Evolutionary conservation across 192 early-diverging fungal species (phyloP).

Genomic region (Coemansia sp.): DNA sequence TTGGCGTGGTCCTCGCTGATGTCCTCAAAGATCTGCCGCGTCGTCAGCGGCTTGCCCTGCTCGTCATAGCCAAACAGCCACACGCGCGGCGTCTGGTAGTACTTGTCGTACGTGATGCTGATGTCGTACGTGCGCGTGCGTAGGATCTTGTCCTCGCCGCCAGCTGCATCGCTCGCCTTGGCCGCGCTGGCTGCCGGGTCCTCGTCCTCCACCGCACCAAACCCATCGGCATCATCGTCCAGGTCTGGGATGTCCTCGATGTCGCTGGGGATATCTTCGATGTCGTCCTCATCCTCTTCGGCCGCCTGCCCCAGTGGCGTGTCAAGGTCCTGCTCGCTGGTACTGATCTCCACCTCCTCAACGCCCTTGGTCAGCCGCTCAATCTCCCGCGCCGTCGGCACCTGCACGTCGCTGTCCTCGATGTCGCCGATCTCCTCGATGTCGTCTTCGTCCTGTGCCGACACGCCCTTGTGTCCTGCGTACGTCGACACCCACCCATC

Average conservation of each 20-base stretch:
- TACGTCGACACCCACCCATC: conserved; percentile 88
- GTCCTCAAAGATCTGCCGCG: conserved; percentile 94
- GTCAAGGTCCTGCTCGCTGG: conserved; percentile 42
- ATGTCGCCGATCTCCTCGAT: conserved; percentile 58
- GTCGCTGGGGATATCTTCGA: conserved; percentile 74
- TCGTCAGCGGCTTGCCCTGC: conserved; percentile 71
- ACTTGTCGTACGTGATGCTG: conserved; percentile 99
- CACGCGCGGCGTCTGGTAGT: conserved; percentile 97
- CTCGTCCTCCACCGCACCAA: conserved; percentile 69
- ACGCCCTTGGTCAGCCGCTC: conserved; percentile 63
- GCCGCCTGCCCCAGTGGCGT: conserved; percentile 45
- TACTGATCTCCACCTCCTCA: conserved; percentile 56
- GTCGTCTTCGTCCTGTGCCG: conserved; percentile 43
- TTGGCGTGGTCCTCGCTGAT: conserved; percentile 98
- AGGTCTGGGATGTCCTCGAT: conserved; percentile 92
- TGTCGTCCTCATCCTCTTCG: conserved; percentile 50
- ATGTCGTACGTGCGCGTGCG: conserved; percentile 95
- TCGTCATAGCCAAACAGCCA: conserved; percentile 98
- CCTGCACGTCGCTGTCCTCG: conserved; percentile 35
- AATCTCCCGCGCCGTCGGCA: conserved; percentile 44
- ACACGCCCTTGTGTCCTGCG: conserved; percentile 45
- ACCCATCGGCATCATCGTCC: conserved; percentile 66
- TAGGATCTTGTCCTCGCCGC: conserved; percentile 71
- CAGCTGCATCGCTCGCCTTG: background rate
- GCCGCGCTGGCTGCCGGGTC: conserved; percentile 57